Evolutionary conservation across 352 stramenopile species (phyloP), one percentile per base, ranked within the genome.

Genomic region (Phytopythium boreale): DNA sequence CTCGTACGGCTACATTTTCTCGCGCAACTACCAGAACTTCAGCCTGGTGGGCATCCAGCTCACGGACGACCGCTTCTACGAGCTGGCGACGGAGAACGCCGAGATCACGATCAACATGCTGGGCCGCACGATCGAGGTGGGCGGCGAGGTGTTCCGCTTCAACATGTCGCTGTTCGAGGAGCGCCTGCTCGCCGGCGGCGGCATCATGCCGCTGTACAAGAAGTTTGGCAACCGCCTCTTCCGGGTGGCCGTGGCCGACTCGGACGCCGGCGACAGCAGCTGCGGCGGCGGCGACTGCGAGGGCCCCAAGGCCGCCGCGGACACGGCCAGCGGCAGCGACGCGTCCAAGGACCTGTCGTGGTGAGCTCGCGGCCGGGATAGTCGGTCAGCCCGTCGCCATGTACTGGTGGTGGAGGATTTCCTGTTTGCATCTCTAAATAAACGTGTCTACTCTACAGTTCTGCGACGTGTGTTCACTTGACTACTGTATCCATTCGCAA

Each of bases 81-180:
- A 90, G 63, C 62, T 93, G 27, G 87, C 84, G n/a, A 84, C 74
- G 26, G 84, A 92, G 60, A 79, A 92, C 60, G 70, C 71, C 5
- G 74, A 90, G 59, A 89, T 95, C 52, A 89, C 76, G 14, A 78
- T 95, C 58, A 90, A 95, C 68, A 89, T 95, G 81, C 87, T 75
- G 52, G 83, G 83, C 55, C 84, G 87, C 34, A 93, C 82, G 43
- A 90, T 95, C 58, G 80, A 91, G 61, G 84, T 95, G 11, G 80
- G 69, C 12, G 87, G 83, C 24, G 71, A 93, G 62, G 70, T 70
- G 9, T 92, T 95, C 65, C 82, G 82, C 63, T 95, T 95, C 70
- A 88, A 92, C 69, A 92, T 95, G 84, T 93, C 87, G 56, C 71
- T 93, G 17, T 92, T 95, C 60, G 87, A 95, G 56, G 87, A 95